Evolutionary conservation across 2,329 filamentous ascomycete species (phyloP).

Genomic region (Penicillium paneum): DNA sequence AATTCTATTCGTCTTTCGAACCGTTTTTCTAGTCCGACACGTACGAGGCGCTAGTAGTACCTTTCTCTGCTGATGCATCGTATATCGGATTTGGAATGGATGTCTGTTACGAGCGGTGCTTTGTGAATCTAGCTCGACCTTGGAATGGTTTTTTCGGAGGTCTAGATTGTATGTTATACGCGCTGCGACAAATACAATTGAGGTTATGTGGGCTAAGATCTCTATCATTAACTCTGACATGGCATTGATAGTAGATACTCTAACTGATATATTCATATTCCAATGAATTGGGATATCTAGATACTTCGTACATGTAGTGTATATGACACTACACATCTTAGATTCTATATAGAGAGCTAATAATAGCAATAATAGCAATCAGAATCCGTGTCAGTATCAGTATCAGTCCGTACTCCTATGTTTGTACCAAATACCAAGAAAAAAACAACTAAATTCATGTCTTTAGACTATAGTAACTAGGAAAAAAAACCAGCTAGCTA

Average conservation of each 20-base stretch:
- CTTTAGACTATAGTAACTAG: conserved; percentile 8
- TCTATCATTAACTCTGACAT: neutral
- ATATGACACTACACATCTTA: too few species aligned
- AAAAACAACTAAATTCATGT: neutral
- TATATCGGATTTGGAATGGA: neutral
- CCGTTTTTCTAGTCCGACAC: neutral
- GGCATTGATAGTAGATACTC: neutral
- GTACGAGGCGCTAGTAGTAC: conserved; percentile 1
- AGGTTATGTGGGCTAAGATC: neutral
- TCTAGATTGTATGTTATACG: neutral
- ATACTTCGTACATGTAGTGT: too few species aligned
- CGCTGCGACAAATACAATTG: neutral
- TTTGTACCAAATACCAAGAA: neutral
- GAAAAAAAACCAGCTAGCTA: conserved; percentile 10
- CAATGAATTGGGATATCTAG: neutral
- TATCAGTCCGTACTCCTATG: neutral
- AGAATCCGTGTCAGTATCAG: neutral
- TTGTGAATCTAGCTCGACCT: neutral
- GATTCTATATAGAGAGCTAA: neutral
- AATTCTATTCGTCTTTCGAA: conserved; percentile 8
- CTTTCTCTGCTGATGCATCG: neutral
- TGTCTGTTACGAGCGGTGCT: neutral
- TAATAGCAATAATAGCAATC: neutral
- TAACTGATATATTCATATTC: neutral
- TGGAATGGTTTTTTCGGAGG: neutral